Conservation (phyloP, 257 asterid genomes). For the Rauvolfia tetraphylla region DNA sequence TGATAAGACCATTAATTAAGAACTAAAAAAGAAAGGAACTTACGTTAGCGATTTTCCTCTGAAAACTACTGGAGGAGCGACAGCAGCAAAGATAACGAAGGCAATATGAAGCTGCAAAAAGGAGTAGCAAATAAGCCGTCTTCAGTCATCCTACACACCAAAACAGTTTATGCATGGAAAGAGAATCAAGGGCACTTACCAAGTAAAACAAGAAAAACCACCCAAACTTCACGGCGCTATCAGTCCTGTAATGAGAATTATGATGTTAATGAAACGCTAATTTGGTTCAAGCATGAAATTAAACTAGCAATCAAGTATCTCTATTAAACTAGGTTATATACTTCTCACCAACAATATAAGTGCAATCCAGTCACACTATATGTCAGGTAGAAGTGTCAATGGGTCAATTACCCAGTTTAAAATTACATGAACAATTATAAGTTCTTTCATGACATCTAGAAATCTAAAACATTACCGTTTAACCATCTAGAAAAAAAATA, state of each 20-base stretch:
- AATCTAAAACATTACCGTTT: background rate
- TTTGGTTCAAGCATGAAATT: background rate
- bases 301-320: background rate
- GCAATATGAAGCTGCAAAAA: constrained; percentile 77
- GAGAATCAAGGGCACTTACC: constrained; percentile 34
- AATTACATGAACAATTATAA: background rate
- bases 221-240: constrained; percentile 81
- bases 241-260: constrained; percentile 61
- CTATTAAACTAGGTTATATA: background rate
- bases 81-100: constrained; percentile 88
- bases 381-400: background rate
- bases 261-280: background rate
- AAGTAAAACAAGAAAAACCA: constrained; percentile 93
- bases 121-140: constrained; percentile 16
- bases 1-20: background rate
- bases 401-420: background rate
- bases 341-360: background rate
- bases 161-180: constrained; percentile 1
- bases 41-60: constrained; percentile 94
- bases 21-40: constrained; percentile 24
- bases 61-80: constrained; percentile 96
- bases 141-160: background rate
- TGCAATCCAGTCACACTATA: background rate
- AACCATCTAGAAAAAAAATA: too few species aligned
- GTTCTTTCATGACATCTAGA: background rate